Conservation (phyloP, 179 eudicot genomes). For the Beta corolliflora region DNA sequence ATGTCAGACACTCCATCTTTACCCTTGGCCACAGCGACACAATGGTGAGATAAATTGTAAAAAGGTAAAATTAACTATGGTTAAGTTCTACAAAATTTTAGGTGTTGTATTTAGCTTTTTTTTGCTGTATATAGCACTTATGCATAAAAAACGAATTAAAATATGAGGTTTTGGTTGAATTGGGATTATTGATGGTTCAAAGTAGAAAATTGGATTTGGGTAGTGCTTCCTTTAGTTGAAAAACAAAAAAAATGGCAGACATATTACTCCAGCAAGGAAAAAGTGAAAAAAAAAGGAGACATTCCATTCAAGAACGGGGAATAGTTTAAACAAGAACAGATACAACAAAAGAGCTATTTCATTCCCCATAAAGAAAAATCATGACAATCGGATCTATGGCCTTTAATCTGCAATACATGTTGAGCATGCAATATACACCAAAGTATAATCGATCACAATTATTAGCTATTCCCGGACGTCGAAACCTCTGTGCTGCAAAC, state of each 20-base stretch:
- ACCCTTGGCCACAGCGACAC: too few species aligned
- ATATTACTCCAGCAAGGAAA: background rate
- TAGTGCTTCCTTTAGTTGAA: background rate
- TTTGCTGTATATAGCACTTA: too few species aligned
- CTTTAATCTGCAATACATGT: slow-evolving; percentile 14
- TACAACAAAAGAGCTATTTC: background rate
- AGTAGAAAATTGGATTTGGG: too few species aligned
- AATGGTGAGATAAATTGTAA: too few species aligned
- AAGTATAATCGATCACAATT: slow-evolving; percentile 13
- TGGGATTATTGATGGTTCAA: too few species aligned
- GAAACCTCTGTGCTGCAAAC: slow-evolving; percentile 91
- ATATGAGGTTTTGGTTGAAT: too few species aligned
- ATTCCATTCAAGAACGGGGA: slow-evolving; percentile 3
- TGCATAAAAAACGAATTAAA: too few species aligned
- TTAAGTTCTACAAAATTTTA: too few species aligned
- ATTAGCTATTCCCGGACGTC: slow-evolving; percentile 52
- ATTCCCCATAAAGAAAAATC: slow-evolving; percentile 17
- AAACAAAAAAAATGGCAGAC: background rate
- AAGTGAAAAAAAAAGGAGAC: background rate
- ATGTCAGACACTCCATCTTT: too few species aligned
- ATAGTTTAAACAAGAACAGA: slow-evolving; percentile 13
- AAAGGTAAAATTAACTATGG: too few species aligned
- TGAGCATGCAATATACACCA: slow-evolving; percentile 28
- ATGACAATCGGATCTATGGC: background rate
- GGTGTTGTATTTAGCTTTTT: too few species aligned